These are phyloP conservation scores for Paramarasmius palmivorus DNA, from an alignment of 1,284 basidiomycete genomes.

Conservation along the genomic window DNA sequence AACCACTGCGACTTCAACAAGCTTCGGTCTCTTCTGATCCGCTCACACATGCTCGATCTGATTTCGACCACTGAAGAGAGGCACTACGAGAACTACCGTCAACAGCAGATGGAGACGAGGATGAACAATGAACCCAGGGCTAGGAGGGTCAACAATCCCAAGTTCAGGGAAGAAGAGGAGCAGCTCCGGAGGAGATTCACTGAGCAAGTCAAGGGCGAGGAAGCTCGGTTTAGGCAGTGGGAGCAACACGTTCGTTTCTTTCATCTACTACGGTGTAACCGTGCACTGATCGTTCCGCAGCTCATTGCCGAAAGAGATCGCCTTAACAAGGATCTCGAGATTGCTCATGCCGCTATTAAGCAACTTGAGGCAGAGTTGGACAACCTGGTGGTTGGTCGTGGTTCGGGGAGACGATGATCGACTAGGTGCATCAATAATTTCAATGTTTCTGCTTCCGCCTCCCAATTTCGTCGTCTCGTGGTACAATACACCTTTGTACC, in stretches of 20 bases:
- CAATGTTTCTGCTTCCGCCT: no score
- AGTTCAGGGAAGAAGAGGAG: conserved; percentile 99
- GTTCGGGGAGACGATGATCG: conserved; percentile 72
- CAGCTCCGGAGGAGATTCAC: conserved; percentile 95
- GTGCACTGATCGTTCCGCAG: conserved; percentile 45
- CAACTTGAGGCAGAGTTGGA: conserved; percentile 87
- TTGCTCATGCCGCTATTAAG: conserved; percentile 91
- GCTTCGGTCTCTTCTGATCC: conserved; percentile 92
- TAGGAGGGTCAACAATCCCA: conserved; percentile 98
- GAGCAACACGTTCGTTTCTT: conserved; percentile 85
- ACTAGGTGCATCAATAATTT: no score
- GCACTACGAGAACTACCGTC: conserved; percentile 98
- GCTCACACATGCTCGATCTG: conserved; percentile 98
- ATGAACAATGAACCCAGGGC: conserved; percentile 99
- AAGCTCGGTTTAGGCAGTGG: conserved; percentile 98
- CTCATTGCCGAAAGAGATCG: conserved; percentile 96
- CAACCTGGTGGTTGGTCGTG: conserved; percentile 80
- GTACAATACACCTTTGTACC: no score
- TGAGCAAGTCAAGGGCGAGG: conserved; percentile 99
- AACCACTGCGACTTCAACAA: conserved; percentile 99
- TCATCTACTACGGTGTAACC: neutral
- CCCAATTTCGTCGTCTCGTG: no score
- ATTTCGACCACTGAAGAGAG: conserved; percentile 95
- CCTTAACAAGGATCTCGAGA: conserved; percentile 95
- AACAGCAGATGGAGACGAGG: conserved; percentile 99